Percentiles rank a stretch among this genome's conserved stretches.
Evolutionary conservation across 129 eudicot genomes (phyloP).

Genomic region (carrot (Daucus carota)): DNA sequence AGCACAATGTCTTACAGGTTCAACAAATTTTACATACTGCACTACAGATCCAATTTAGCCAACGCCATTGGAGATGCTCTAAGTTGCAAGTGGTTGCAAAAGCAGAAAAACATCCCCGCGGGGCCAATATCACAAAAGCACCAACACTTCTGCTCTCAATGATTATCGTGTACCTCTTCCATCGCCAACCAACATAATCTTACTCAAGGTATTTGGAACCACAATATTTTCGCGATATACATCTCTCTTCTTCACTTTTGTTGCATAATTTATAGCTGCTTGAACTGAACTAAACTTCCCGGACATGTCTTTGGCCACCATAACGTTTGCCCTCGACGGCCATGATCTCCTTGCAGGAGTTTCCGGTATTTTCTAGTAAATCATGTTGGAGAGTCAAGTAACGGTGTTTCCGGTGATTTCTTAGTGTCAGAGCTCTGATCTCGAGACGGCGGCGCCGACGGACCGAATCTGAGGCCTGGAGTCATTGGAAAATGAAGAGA

Average conservation of each 20-base stretch:
- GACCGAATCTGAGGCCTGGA: no score
- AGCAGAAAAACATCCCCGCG: no score
- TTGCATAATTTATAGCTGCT: slow-evolving; percentile 31
- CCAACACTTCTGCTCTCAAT: slow-evolving; percentile 30
- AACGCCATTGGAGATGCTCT: no score
- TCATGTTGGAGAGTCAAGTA: slow-evolving; percentile 31
- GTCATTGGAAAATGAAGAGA: no score
- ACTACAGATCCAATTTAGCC: no score
- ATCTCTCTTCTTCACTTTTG: slow-evolving; percentile 16
- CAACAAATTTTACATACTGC: no score
- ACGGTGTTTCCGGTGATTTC: no score
- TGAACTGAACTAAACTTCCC: slow-evolving; percentile 25
- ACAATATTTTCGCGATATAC: slow-evolving; percentile 27
- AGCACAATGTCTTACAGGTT: no score
- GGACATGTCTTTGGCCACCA: slow-evolving; percentile 37
- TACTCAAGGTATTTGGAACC: slow-evolving; percentile 13
- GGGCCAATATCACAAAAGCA: no score
- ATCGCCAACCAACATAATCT: slow-evolving; percentile 39
- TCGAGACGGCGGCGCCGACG: no score
- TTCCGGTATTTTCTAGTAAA: slow-evolving; percentile 15
- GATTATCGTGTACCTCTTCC: slow-evolving; percentile 31
- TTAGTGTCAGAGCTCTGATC: no score
- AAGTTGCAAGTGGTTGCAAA: no score
- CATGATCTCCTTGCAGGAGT: slow-evolving; percentile 18
- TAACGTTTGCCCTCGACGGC: slow-evolving; percentile 9